A percentile compares a stretch with the other conserved stretches of the same genome.
phyloP scores from a whole-genome alignment of 352 stramenopile species.

The Phytopythium delawarense region DNA sequence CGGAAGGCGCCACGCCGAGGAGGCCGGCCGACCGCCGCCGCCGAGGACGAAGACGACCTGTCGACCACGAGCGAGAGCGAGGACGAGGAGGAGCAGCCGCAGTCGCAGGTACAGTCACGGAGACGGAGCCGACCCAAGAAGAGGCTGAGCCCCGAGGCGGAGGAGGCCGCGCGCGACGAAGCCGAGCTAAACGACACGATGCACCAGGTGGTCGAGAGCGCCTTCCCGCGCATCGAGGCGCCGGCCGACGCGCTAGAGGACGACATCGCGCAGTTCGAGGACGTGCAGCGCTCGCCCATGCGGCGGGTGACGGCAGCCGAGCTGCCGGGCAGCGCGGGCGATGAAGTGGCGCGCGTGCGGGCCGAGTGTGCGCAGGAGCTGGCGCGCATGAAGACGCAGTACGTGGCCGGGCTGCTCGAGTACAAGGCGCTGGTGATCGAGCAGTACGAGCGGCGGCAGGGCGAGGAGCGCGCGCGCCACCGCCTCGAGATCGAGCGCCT shows the following conservation, averaged over 20 bases:
- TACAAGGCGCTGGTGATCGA: conserved; percentile 76
- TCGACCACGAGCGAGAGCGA: conserved; percentile 46
- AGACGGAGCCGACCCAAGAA: too few relatives aligned
- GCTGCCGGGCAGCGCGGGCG: too few relatives aligned
- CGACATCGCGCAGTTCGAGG: conserved; percentile 54
- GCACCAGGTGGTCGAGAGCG: conserved; percentile 41
- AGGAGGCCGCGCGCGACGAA: conserved; percentile 42
- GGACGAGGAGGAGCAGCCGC: conserved; percentile 18
- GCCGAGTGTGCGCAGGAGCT: conserved; percentile 35
- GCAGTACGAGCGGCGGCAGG: conserved; percentile 59
- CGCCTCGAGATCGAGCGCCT: conserved; percentile 60
- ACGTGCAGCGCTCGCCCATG: conserved; percentile 9
- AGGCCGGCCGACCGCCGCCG: not conserved
- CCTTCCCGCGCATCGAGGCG: conserved; percentile 33
- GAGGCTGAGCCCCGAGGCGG: conserved; percentile 15
- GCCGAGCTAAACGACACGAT: conserved; percentile 40
- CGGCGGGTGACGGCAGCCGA: conserved; percentile 15
- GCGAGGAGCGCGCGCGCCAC: conserved; percentile 50
- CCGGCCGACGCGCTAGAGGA: conserved; percentile 23
- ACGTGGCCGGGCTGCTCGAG: conserved; percentile 47
- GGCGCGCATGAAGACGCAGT: conserved; percentile 48
- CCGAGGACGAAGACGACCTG: conserved; percentile 31
- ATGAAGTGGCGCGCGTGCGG: conserved; percentile 36
- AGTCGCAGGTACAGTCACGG: too few relatives aligned
- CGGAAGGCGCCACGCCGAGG: not conserved